Evolutionary conservation across 2,329 filamentous ascomycete species (phyloP).

Genomic region (Ascochyta viciae-villosae): DNA sequence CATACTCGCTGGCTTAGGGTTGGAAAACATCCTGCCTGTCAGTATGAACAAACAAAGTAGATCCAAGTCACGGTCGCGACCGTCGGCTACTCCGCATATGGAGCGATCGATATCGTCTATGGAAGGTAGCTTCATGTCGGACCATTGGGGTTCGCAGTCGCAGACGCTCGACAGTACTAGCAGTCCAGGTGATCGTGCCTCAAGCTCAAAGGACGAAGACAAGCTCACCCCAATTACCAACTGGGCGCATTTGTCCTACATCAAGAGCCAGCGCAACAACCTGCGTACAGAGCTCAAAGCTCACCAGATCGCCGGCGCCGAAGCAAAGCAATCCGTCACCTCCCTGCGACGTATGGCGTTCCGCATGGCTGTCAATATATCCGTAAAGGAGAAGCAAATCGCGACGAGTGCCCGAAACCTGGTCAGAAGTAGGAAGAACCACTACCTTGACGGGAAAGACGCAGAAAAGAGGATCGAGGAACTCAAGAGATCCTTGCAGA

Average conservation of each 20-base stretch:
- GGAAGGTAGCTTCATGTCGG: conserved; percentile 43
- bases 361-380: conserved; percentile 49
- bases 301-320: conserved; percentile 41
- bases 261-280: conserved; percentile 45
- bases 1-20: conserved; percentile 28
- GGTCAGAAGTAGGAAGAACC: conserved; percentile 39
- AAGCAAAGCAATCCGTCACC: conserved; percentile 45
- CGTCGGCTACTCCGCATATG: conserved; percentile 34
- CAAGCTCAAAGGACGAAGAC: conserved; percentile 29
- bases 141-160: conserved; percentile 32
- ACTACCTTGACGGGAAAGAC: conserved; percentile 41
- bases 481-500: conserved; percentile 38
- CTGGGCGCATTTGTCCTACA: conserved; percentile 46
- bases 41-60: conserved; percentile 33
- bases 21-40: conserved; percentile 41
- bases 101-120: conserved; percentile 44
- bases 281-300: conserved; percentile 44
- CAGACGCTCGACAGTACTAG: conserved; percentile 18
- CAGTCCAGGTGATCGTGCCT: conserved; percentile 17
- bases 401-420: conserved; percentile 42
- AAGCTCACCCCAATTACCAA: conserved; percentile 42
- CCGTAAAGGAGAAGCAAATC: conserved; percentile 49
- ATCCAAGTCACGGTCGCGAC: conserved; percentile 25
- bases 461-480: conserved; percentile 44
- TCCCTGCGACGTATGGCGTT: conserved; percentile 47